A percentile compares a stretch with the other conserved stretches of the same genome.
phyloP scores from a whole-genome alignment of 129 eudicot species.

The Cynara cardunculus region DNA sequence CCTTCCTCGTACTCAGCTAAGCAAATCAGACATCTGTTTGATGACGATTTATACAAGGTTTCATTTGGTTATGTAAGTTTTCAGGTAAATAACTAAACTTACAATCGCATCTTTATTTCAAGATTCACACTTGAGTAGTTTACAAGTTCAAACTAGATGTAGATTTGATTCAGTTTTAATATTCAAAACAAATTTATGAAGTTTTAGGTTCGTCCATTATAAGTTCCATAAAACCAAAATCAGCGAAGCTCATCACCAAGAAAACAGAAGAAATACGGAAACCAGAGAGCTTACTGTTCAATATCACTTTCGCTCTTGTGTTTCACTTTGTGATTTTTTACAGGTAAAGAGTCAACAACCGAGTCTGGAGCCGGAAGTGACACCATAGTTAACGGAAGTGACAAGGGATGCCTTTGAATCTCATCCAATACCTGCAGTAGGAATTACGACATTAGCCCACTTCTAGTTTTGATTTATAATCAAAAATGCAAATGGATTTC shows the following conservation, averaged over 20 bases:
- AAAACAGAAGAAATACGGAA: background rate
- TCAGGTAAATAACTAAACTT: background rate
- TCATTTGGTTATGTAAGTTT: background rate
- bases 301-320: slow-evolving; percentile 29
- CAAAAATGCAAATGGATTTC: background rate
- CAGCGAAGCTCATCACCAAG: background rate
- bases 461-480: background rate
- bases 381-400: slow-evolving; percentile 49
- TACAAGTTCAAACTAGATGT: background rate
- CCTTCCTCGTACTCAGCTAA: slow-evolving; percentile 63
- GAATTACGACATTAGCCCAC: background rate
- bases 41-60: background rate
- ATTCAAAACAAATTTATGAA: background rate
- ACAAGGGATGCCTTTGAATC: slow-evolving; percentile 67
- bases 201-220: background rate
- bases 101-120: too few species aligned
- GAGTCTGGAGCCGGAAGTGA: slow-evolving; percentile 71
- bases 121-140: background rate
- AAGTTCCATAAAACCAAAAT: background rate
- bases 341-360: slow-evolving; percentile 58
- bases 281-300: slow-evolving; percentile 46
- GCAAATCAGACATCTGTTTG: slow-evolving; percentile 65
- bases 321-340: slow-evolving; percentile 35
- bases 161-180: background rate
- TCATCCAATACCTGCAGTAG: slow-evolving; percentile 65